A percentile compares a stretch with the other conserved stretches of the same genome.
phyloP scores from a whole-genome alignment of 352 stramenopile genomes.

The Phytophthora nicotianae region DNA sequence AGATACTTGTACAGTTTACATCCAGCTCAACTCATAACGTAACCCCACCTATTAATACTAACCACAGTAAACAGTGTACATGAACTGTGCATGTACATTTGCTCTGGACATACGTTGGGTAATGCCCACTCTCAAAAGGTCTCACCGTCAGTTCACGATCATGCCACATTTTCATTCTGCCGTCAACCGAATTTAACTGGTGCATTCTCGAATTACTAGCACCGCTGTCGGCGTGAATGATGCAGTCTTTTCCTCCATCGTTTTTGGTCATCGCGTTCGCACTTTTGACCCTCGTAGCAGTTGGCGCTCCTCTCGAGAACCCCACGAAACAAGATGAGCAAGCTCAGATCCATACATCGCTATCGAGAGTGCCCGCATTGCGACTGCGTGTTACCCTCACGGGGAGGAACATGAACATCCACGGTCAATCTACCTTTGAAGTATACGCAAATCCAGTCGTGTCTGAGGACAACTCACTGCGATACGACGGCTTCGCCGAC shows the following conservation, averaged over 20 bases:
- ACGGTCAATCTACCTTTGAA: slow-evolving; percentile 30
- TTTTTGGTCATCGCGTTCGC: neutral
- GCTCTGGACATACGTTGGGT: no score
- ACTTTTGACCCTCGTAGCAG: neutral
- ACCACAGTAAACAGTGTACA: no score
- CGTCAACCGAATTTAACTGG: neutral
- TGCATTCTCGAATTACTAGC: neutral
- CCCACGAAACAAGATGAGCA: neutral
- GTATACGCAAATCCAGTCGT: slow-evolving; percentile 33
- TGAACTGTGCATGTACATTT: no score
- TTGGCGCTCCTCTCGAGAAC: neutral
- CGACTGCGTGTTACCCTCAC: slow-evolving; percentile 29
- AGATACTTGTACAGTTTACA: no score
- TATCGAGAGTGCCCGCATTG: slow-evolving; percentile 18
- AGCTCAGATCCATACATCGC: neutral
- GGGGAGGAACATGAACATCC: slow-evolving; percentile 17
- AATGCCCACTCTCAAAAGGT: no score
- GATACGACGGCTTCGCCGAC: slow-evolving; percentile 29
- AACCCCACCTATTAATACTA: no score
- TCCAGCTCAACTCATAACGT: no score
- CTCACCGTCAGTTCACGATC: neutral
- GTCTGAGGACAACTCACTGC: slow-evolving; percentile 7
- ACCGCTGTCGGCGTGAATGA: neutral
- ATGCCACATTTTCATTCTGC: neutral
- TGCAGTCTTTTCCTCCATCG: neutral